These are phyloP conservation scores for Pichia gijzeniarum DNA, from an alignment of 805 yeast species.

Conservation along the genomic window DNA sequence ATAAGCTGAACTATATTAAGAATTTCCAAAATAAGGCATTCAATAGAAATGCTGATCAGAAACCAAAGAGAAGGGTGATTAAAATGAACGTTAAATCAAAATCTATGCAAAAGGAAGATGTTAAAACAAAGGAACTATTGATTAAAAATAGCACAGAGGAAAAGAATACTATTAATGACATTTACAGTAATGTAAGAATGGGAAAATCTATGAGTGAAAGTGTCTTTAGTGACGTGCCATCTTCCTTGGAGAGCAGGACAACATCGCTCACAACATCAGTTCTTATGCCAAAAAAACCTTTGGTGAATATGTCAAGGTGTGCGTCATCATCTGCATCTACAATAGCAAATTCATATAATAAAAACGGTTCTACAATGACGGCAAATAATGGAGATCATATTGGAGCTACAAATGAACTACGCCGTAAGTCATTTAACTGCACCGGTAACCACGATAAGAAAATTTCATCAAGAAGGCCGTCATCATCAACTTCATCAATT, in stretches of 20 bases:
- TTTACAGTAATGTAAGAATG: background rate
- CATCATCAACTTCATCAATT: background rate
- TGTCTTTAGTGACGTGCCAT: background rate
- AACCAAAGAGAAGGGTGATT: slow-evolving; percentile 26
- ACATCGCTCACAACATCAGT: background rate
- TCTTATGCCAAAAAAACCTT: background rate
- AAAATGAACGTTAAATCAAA: slow-evolving; percentile 15
- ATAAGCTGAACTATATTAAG: slow-evolving; percentile 36
- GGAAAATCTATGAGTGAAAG: background rate
- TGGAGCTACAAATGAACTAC: background rate
- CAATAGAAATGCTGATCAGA: slow-evolving; percentile 28
- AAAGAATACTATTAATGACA: background rate
- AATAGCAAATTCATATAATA: background rate
- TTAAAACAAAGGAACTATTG: background rate
- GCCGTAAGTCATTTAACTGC: background rate
- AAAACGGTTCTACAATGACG: background rate
- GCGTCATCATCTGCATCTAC: background rate
- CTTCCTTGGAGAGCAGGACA: background rate
- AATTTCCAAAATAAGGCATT: slow-evolving; percentile 40
- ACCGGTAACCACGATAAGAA: background rate
- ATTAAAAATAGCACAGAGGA: background rate
- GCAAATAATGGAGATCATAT: background rate
- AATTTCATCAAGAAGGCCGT: background rate
- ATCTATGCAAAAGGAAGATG: background rate
- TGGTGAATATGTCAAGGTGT: background rate